Conservation (phyloP, 2,329 filamentous ascomycete species). For the Scedosporium aurantiacum region DNA sequence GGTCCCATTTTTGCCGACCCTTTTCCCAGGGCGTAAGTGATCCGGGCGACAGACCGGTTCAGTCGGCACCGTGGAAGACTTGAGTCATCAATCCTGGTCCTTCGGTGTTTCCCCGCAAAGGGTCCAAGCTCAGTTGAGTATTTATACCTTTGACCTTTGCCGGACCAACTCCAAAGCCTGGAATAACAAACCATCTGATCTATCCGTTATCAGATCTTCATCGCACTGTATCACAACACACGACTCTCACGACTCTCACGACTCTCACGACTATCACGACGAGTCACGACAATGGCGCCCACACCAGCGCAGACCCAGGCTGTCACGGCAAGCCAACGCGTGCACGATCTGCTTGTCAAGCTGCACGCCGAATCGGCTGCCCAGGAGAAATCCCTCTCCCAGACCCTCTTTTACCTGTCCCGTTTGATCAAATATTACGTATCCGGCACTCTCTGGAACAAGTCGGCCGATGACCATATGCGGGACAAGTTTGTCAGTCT, state of each 20-base stretch:
- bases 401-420: slow-evolving; percentile 17
- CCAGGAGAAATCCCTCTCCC: slow-evolving; percentile 12
- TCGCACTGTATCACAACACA: slow-evolving; percentile 3
- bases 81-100: not conserved
- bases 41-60: not conserved
- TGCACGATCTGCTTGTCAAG: slow-evolving; percentile 15
- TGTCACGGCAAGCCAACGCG: slow-evolving; percentile 11
- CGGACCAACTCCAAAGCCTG: not conserved
- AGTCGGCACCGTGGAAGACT: not conserved
- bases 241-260: no score
- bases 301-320: slow-evolving; percentile 5
- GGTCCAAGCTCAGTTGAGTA: not conserved
- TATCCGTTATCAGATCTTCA: not conserved
- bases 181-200: not conserved
- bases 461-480: slow-evolving; percentile 3
- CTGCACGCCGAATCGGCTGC: slow-evolving; percentile 16
- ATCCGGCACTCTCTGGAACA: slow-evolving; percentile 17
- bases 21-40: not conserved
- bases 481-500: slow-evolving; percentile 48
- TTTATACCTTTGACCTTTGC: not conserved
- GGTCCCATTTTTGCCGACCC: not conserved
- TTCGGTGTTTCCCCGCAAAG: not conserved
- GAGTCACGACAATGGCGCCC: slow-evolving; percentile 13
- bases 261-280: no score
- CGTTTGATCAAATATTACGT: slow-evolving; percentile 15